Base-by-base conservation (phyloP, 2,329 filamentous ascomycete species). In the Aplosporella prunicola region DNA sequence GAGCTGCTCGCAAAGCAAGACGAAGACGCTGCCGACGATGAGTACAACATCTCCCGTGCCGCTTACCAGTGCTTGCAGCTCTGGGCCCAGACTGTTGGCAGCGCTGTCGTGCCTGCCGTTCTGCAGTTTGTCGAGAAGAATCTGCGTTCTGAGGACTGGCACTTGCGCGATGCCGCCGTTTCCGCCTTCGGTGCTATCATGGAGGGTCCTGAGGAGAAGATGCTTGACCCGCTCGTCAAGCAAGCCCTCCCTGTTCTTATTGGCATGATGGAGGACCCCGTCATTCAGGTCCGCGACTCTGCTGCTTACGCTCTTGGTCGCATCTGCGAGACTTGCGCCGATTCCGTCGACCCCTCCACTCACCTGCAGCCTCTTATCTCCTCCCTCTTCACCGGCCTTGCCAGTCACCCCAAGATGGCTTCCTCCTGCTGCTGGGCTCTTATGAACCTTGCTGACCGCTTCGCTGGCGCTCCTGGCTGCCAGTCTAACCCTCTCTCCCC, bases 151-250 rank as follows among this genome's bases (percentile, higher is more conserved):
- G 86, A 94, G 40, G 86, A 96, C 62, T 98, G 91, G 91, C 88
- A 93, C 60, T 76, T 80, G 60, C 79, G 91, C 51, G 91, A 98
- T 66, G 91, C 91, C 36, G 88, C 91, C 34, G 91, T 98, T 20
- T 94, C 91, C 42, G 88, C 91, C 13, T 96, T 98, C 50, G 91
- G 91, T 45, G 91, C 88, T 48, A 96, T 98, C 51, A 95, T 98
- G 88, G 91, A 98, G 57, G 91, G 91, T 17, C 91, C 91, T 1
- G 91, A 96, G 42, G 84, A 93, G 62, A 85, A 84, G 66, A 78
- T 89, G 33, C 69, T 98, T 35, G 86, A 93, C 52, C 88, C 89
- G 40, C 82, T 98, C 40, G 85, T 98, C 54, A 94, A 94, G 69
- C 89, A 95, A 60, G 91, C 88, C 44, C 74, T 98, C 33, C 82